Evolutionary conservation across 1,139 yeast genomes (phyloP).

Genomic region (Candida sp.): DNA sequence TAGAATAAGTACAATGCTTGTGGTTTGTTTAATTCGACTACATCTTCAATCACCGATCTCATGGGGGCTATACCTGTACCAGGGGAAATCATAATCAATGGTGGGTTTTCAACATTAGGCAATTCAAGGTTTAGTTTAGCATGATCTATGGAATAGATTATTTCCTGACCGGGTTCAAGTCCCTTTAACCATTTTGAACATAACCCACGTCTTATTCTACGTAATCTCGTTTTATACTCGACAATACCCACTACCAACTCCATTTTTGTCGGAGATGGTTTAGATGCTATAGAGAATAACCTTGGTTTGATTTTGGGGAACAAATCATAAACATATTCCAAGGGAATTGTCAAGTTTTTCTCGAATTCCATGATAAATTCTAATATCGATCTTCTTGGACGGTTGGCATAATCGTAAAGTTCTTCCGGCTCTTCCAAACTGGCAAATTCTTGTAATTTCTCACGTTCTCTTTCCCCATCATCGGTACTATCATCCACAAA

Average conservation of each 20-base stretch:
- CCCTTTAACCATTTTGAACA: conserved; percentile 76
- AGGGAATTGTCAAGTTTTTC: conserved; percentile 65
- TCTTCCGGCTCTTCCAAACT: conserved; percentile 72
- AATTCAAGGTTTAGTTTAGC: conserved; percentile 36
- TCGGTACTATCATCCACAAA: conserved; percentile 56
- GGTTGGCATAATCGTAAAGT: conserved; percentile 80
- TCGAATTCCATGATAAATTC: conserved; percentile 84
- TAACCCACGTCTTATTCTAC: conserved; percentile 74
- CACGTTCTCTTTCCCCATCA: conserved; percentile 59
- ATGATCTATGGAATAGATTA: conserved; percentile 55
- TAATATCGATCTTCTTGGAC: conserved; percentile 84
- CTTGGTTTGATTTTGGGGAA: conserved; percentile 81
- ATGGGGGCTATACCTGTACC: conserved; percentile 96
- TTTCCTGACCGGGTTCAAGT: conserved; percentile 42
- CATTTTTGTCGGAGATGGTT: conserved; percentile 36
- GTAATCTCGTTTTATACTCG: conserved; percentile 77
- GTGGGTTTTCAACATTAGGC: conserved; percentile 25
- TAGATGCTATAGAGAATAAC: conserved; percentile 77
- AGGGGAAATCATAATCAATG: conserved; percentile 75
- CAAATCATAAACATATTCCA: conserved; percentile 69
- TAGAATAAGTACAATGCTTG: conserved; percentile 53
- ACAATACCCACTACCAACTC: conserved; percentile 82
- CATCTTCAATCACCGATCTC: conserved; percentile 55
- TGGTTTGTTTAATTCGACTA: conserved; percentile 10
- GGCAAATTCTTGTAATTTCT: conserved; percentile 75